Conservation (phyloP, 2,329 filamentous ascomycete species). For the Fusarium sp. region DNA sequence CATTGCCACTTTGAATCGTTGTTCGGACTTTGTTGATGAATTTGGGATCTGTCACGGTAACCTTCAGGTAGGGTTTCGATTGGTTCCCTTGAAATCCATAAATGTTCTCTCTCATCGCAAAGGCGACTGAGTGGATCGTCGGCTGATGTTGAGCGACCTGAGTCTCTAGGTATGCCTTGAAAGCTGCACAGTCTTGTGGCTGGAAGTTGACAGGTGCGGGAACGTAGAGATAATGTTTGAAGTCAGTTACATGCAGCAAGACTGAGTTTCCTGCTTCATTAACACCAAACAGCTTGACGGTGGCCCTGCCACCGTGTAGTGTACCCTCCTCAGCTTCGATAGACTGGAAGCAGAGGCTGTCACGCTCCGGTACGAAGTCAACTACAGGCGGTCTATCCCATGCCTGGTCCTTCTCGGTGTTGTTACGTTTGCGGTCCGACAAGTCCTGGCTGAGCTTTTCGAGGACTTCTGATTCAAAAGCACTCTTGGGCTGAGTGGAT, state of each 20-base stretch:
- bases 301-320: slow-evolving; percentile 76
- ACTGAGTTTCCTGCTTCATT: slow-evolving; percentile 87
- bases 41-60: slow-evolving; percentile 91
- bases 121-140: slow-evolving; percentile 80
- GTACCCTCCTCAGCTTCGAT: slow-evolving; percentile 95
- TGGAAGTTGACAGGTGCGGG: slow-evolving; percentile 86
- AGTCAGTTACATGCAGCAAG: slow-evolving; percentile 92
- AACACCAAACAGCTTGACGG: slow-evolving; percentile 93
- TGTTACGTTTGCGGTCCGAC: slow-evolving; percentile 82
- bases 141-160: slow-evolving; percentile 78
- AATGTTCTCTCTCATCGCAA: slow-evolving; percentile 89
- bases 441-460: slow-evolving; percentile 98
- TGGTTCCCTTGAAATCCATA: slow-evolving; percentile 95
- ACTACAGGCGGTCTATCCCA: slow-evolving; percentile 75
- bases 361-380: slow-evolving; percentile 64
- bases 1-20: slow-evolving; percentile 76
- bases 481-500: slow-evolving; percentile 85
- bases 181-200: slow-evolving; percentile 79
- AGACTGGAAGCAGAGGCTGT: slow-evolving; percentile 89
- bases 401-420: slow-evolving; percentile 90
- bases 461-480: slow-evolving; percentile 92
- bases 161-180: slow-evolving; percentile 81
- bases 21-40: slow-evolving; percentile 79
- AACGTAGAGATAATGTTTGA: slow-evolving; percentile 95
- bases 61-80: slow-evolving; percentile 90